phyloP scores from a whole-genome alignment of 2,329 filamentous ascomycete species.

The Orbilia blumenaviensis region DNA sequence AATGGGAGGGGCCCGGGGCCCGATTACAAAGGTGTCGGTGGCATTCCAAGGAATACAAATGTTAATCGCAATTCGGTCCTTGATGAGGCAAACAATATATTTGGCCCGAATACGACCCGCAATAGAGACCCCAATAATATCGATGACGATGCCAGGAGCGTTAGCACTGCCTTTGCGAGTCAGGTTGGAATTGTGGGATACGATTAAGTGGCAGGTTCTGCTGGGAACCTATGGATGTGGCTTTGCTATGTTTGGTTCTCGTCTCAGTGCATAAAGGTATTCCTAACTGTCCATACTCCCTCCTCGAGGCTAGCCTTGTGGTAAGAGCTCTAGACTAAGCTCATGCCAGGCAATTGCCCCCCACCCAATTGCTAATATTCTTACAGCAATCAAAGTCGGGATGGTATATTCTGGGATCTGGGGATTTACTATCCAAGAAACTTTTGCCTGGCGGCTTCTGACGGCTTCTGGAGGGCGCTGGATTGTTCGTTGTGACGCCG shows the following conservation, averaged over 20 bases:
- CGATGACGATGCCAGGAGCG: conserved; percentile 96
- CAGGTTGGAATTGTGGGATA: conserved; percentile 77
- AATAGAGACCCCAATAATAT: conserved; percentile 61
- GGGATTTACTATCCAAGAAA: background rate
- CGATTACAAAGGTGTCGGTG: conserved; percentile 62
- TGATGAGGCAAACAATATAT: conserved; percentile 68
- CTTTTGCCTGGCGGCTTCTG: background rate
- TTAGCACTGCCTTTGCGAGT: conserved; percentile 95
- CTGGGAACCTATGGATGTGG: background rate
- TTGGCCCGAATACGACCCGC: conserved; percentile 68
- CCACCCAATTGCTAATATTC: background rate
- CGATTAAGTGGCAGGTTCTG: conserved; percentile 63
- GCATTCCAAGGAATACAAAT: conserved; percentile 63
- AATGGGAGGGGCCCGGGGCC: conserved; percentile 70
- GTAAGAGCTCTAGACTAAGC: background rate
- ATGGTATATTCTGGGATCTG: background rate
- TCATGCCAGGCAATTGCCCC: background rate
- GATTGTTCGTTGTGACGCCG: background rate
- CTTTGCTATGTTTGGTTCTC: background rate
- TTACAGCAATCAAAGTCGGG: background rate
- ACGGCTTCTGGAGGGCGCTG: background rate
- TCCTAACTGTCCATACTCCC: background rate
- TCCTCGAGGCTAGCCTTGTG: too few relatives aligned
- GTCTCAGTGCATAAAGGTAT: background rate
- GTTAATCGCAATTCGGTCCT: conserved; percentile 22